A percentile compares a stretch with the other conserved stretches of the same genome.
These are phyloP conservation scores for Mycena citricolor DNA, from an alignment of 1,284 basidiomycete species.

Conservation along the genomic window DNA sequence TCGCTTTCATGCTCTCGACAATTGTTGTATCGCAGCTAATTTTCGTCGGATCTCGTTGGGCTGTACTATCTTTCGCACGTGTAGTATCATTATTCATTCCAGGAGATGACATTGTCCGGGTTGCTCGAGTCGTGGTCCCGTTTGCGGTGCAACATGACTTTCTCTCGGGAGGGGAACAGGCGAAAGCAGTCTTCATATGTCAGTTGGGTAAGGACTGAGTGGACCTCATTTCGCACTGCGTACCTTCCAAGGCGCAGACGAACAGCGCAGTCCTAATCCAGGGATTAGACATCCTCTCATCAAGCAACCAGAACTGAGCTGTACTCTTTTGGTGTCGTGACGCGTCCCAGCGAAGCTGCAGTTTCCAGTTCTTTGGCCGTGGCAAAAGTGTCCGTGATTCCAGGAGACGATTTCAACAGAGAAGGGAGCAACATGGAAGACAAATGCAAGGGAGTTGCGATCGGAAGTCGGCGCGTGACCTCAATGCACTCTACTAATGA, in stretches of 20 bases:
- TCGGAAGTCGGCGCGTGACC: too few species aligned
- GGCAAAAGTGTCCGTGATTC: conserved; percentile 32
- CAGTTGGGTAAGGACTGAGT: neutral
- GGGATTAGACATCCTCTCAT: neutral
- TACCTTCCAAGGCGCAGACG: conserved; percentile 59
- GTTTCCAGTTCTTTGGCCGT: conserved; percentile 48
- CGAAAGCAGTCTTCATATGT: conserved; percentile 58
- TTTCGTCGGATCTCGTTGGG: too few species aligned
- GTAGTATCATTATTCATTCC: conserved; percentile 47
- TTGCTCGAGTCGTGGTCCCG: conserved; percentile 65
- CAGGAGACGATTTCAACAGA: too few species aligned
- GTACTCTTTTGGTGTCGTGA: conserved; percentile 56
- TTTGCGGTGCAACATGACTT: conserved; percentile 68
- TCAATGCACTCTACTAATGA: too few species aligned
- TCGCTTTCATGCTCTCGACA: too few species aligned
- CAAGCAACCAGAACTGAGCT: conserved; percentile 29
- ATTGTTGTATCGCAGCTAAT: too few species aligned
- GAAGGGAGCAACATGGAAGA: too few species aligned
- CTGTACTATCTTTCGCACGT: too few species aligned
- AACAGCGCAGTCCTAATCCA: conserved; percentile 65
- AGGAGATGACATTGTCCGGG: conserved; percentile 62
- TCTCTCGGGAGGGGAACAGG: conserved; percentile 68
- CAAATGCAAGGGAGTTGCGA: too few species aligned
- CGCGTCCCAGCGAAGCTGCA: conserved; percentile 42
- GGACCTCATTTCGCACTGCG: conserved; percentile 3